Percentiles rank a stretch among this genome's conserved stretches.
Evolutionary conservation across 164 flowering plant genomes (phyloP).

Genomic region (Kingdonia uniflora): DNA sequence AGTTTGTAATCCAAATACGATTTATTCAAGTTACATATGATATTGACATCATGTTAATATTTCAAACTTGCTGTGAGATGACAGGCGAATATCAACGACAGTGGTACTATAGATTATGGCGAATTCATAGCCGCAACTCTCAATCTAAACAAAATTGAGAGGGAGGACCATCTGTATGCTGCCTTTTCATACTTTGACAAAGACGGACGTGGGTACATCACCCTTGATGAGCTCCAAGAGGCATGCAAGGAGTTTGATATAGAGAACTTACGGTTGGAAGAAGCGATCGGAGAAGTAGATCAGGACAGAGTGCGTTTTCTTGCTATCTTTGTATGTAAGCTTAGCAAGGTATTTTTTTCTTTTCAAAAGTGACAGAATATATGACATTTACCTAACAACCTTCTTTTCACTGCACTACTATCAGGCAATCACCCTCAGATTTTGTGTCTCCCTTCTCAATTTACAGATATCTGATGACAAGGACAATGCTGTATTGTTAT

Average conservation of each 20-base stretch:
- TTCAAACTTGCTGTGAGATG: background rate
- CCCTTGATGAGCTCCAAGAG: conserved; percentile 18
- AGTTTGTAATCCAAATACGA: too few relatives aligned
- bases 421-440: too few relatives aligned
- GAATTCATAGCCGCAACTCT: conserved; percentile 18
- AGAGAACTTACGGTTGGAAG: conserved; percentile 7
- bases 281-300: conserved; percentile 8
- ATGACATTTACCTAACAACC: too few relatives aligned
- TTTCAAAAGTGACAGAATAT: too few relatives aligned
- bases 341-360: too few relatives aligned
- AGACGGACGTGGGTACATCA: conserved; percentile 18
- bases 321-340: too few relatives aligned
- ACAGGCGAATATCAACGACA: conserved; percentile 16
- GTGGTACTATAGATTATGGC: conserved; percentile 16
- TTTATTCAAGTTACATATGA: background rate
- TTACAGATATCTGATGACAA: too few relatives aligned
- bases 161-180: conserved; percentile 15
- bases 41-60: background rate
- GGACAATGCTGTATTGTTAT: too few relatives aligned
- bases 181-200: conserved; percentile 18
- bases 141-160: conserved; percentile 15
- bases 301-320: too few relatives aligned
- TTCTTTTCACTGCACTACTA: too few relatives aligned
- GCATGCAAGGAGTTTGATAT: conserved; percentile 15
- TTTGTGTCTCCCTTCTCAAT: too few relatives aligned